A percentile compares a stretch with the other conserved stretches of the same genome.
Conservation (phyloP, 306 rosid genomes). For the Coriaria nepalensis region DNA sequence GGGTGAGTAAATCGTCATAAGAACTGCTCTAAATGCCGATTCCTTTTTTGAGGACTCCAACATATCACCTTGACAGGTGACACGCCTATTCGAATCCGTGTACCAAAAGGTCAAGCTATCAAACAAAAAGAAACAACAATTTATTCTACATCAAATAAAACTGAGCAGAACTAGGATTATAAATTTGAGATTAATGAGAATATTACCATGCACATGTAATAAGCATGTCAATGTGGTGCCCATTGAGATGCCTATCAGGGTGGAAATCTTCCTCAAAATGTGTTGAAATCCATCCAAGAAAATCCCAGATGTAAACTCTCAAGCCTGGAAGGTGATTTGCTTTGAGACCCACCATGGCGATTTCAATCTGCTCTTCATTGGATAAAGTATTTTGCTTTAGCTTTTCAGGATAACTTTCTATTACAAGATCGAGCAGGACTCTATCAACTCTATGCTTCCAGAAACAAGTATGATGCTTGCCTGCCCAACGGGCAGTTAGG, state of each 20-base stretch:
- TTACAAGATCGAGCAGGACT: constrained; percentile 60
- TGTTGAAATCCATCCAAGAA: constrained; percentile 70
- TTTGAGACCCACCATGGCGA: constrained; percentile 33
- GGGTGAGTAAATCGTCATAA: constrained; percentile 80
- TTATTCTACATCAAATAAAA: not conserved
- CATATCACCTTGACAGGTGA: constrained; percentile 31
- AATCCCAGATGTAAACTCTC: constrained; percentile 66
- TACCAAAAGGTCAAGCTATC: constrained; percentile 51
- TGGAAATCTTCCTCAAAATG: constrained; percentile 50
- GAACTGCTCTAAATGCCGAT: constrained; percentile 54
- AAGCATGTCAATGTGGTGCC: constrained; percentile 35
- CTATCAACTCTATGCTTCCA: constrained; percentile 63
- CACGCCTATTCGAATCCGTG: constrained; percentile 35
- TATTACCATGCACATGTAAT: constrained; percentile 66
- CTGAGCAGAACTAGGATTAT: constrained; percentile 2
- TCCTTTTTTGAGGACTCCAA: constrained; percentile 44
- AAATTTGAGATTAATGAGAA: constrained; percentile 1
- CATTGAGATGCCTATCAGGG: constrained; percentile 23
- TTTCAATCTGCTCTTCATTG: constrained; percentile 45
- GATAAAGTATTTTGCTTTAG: constrained; percentile 24
- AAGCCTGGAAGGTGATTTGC: constrained; percentile 30
- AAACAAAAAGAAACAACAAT: constrained; percentile 3
- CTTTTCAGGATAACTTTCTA: constrained; percentile 32
- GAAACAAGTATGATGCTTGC: constrained; percentile 57
- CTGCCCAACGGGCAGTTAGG: constrained; percentile 64